Base-by-base conservation (phyloP, 768 basidiomycete genomes). In the Podaxis sp. region DNA sequence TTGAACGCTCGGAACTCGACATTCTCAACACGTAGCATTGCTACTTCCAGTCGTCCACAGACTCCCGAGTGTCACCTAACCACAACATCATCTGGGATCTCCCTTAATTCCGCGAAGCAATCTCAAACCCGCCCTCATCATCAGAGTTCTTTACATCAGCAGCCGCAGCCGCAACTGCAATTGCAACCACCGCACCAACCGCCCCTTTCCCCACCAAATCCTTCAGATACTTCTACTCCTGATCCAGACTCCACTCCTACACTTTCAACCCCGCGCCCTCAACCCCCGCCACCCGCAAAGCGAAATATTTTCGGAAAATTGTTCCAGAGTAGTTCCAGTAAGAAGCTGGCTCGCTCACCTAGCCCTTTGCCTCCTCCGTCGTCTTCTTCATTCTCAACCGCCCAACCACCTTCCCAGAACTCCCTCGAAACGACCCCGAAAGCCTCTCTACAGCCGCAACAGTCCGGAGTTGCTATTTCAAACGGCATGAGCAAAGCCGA, bases 271-370 rank as follows among this genome's bases (percentile, higher is more conserved):
- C 67, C 67, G 6, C 61, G 63, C 18, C 56, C 66, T n/a, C 61
- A 60, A 53, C 60, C 67, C 42, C 65, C 70, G 50, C 67, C 75
- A 51, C 72, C 75, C 64, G 65, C 69, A 61, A 82, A 86, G 61
- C 74, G 83, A 21, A 87, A 83, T 63, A 81, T 93, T 18, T 89
- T 92, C 63, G 80, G 86, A 27, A 88, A 82, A 68, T 73, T 92
- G 36, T 93, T 93, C 77, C 88, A 82, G 68, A 83, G 44, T 18
- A 48, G 27, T 50, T 37, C 59, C 21, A 61, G 55, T 51, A 55
- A 55, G 61, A 55, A 60, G 48, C 4, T 52, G 55, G 2, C 58
- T 63, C 2, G 55, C 63, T 9, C 63, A 62, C 7, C 64, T 58
- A 4, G 61, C 7, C 53, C 61, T 44, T 59, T 64, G 4, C 63